These are phyloP conservation scores for Dictyostelium firmibasis DNA, from an alignment of 78 protist species.

Conservation along the genomic window DNA sequence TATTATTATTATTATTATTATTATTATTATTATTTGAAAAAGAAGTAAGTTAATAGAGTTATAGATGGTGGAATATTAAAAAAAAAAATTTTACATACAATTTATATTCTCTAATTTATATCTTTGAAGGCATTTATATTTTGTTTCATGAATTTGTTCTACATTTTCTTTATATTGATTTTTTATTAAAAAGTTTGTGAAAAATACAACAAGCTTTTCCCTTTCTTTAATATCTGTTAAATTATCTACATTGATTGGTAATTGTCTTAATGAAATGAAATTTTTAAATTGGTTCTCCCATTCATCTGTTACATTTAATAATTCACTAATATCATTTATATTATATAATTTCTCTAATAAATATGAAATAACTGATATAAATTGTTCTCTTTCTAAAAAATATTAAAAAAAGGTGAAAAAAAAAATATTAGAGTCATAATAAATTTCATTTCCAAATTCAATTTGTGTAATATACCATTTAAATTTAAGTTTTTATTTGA, in stretches of 20 bases:
- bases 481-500: neutral
- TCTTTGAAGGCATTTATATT: slow-evolving; percentile 73
- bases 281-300: slow-evolving; percentile 27
- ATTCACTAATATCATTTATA: neutral
- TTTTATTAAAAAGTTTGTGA: slow-evolving; percentile 18
- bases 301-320: neutral
- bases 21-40: too few relatives aligned
- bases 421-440: neutral
- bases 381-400: slow-evolving; percentile 33
- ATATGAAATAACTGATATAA: slow-evolving; percentile 5
- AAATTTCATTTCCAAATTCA: too few relatives aligned
- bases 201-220: neutral
- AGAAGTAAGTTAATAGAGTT: too few relatives aligned
- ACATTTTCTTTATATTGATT: slow-evolving; percentile 27
- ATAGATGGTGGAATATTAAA: too few relatives aligned
- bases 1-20: neutral
- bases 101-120: slow-evolving; percentile 25
- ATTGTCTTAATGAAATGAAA: neutral
- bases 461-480: neutral
- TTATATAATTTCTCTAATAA: slow-evolving; percentile 11
- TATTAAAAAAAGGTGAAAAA: neutral
- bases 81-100: slow-evolving; percentile 24
- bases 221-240: slow-evolving; percentile 11
- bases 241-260: neutral
- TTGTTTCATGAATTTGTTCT: slow-evolving; percentile 72